A percentile compares a stretch with the other conserved stretches of the same genome.
These are phyloP conservation scores for Venturia nashicola DNA, from an alignment of 2,329 filamentous ascomycete species.

Conservation along the genomic window DNA sequence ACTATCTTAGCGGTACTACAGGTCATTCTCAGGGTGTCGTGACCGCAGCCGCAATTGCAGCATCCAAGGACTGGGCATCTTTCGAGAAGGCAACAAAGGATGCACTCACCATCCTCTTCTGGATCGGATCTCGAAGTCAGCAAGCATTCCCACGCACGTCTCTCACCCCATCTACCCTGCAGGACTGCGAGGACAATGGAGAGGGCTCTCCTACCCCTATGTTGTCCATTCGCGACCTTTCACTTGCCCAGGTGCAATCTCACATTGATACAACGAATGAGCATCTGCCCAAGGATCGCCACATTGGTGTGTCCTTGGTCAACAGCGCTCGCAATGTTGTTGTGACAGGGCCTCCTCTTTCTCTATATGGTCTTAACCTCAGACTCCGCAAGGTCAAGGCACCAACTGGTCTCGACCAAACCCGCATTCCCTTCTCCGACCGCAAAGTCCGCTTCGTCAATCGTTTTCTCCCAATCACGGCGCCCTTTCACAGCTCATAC, in stretches of 20 bases:
- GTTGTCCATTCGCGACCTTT: constrained; percentile 91
- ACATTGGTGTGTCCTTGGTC: constrained; percentile 88
- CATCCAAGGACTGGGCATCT: constrained; percentile 84
- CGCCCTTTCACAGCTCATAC: constrained; percentile 96
- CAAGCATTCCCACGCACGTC: constrained; percentile 95
- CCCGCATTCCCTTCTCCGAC: constrained; percentile 83
- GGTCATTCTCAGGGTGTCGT: constrained; percentile 96
- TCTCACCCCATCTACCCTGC: constrained; percentile 76
- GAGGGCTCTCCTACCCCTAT: constrained; percentile 95
- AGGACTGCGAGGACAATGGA: constrained; percentile 86
- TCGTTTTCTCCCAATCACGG: constrained; percentile 92
- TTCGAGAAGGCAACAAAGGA: constrained; percentile 70
- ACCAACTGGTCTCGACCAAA: constrained; percentile 93
- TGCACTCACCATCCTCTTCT: constrained; percentile 88
- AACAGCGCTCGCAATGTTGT: constrained; percentile 97
- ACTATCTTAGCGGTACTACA: constrained; percentile 75
- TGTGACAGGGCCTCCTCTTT: constrained; percentile 89
- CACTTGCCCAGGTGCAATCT: constrained; percentile 78
- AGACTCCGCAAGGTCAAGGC: constrained; percentile 95
- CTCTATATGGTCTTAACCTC: constrained; percentile 88
- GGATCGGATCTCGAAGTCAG: constrained; percentile 94
- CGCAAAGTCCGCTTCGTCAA: constrained; percentile 95
- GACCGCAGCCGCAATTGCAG: constrained; percentile 81
- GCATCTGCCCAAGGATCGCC: constrained; percentile 81
- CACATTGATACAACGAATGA: constrained; percentile 96